Evolutionary conservation across 2,329 filamentous ascomycete genomes (phyloP), one percentile per base, ranked within the genome.

Genomic region (Corniculantispora saksenae): DNA sequence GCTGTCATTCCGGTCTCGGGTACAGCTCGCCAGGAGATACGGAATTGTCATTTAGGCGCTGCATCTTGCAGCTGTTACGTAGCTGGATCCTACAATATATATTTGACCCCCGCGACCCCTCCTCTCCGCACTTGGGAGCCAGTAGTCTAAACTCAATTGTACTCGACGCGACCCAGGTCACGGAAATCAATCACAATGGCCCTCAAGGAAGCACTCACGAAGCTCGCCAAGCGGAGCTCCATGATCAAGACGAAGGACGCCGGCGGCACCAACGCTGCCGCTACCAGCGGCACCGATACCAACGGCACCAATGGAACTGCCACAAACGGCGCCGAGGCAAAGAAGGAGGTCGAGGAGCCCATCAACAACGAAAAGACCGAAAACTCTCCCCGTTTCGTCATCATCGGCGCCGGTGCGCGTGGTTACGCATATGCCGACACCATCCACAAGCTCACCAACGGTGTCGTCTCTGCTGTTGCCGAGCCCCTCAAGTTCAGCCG

Each of bases 401-500:
- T 97, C 72, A 89, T 97, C 70, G 93, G 93, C 23, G 93, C 92
- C 9, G 93, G 93, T 40, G 92, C 90, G 56, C 88, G 93, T 43
- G 93, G 93, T 17, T 84, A 85, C 60, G 85, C 87, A 35, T 97
- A 96, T 74, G 91, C 90, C 38, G 82, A 83, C 66, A 89, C 89
- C 61, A 88, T 93, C 10, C 77, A 80, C n/a, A 81, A 83, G 19
- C 86, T 86, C 21, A 89, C 86, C 66, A 85, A 88, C 68, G 92
- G 90, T 7, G 74, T 89, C 38, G 86, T 98, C 66, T 86, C 85
- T 25, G 91, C 91, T 29, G 87, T 99, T 19, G 93, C 91, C 25
- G 95, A 98, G 71, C 93, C 94, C 0, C 82, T 92, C 69, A 75
- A 83, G 17, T 95, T 89, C 78, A 96, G 97, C 78, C 87, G 94